Base-by-base conservation (phyloP, 2,329 filamentous ascomycete species). In the Paraphoma sp. region DNA sequence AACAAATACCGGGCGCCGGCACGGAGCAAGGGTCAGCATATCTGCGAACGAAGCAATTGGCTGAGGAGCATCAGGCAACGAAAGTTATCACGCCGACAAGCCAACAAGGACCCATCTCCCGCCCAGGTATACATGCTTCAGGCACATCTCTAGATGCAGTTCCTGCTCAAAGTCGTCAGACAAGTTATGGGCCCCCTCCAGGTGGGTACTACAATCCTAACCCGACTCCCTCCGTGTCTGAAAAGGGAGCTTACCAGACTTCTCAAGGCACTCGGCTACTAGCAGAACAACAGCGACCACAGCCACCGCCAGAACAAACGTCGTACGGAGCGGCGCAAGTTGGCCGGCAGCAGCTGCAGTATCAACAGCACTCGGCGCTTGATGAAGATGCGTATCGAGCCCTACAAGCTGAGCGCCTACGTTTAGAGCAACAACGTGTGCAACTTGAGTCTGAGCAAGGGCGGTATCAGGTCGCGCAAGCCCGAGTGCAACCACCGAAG, bases 121-220 rank as follows among this genome's bases (percentile, higher is more conserved):
- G 40, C 33, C 51, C 57, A 23, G 51, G 36, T 11, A 46, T 47
- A 31, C 49, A 57, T 40, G 18, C 33, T 30, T 44, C 54, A 38
- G 44, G 38, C 33, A 23, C 40, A 11, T 51, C 50, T 4, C 38
- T 40, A n/a, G 60, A 62, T 45, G 59, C 62, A 12, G 16, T 28
- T 42, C 36, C 52, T 46, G 48, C 51, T 6, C 47, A 56, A 41
- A 29, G 40, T 43, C 57, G 48, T 41, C 62, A 65, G 51, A 42
- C 28, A 44, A 47, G 49, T 36, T 58, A 51, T 38, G 56, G 52
- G 12, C 56, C 59, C 43, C 63, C 64, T 42, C 48, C 59, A 8
- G 66, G 56, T 41, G 68, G 66, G n/a, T 71, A 71, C 45, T 71
- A 69, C 47, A 62, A 69, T 45, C 67, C 69, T 10, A 60, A 65